A percentile compares a stretch with the other conserved stretches of the same genome.
phyloP scores from a whole-genome alignment of 2,329 filamentous ascomycete genomes.

The Penicillium hesseltinei region DNA sequence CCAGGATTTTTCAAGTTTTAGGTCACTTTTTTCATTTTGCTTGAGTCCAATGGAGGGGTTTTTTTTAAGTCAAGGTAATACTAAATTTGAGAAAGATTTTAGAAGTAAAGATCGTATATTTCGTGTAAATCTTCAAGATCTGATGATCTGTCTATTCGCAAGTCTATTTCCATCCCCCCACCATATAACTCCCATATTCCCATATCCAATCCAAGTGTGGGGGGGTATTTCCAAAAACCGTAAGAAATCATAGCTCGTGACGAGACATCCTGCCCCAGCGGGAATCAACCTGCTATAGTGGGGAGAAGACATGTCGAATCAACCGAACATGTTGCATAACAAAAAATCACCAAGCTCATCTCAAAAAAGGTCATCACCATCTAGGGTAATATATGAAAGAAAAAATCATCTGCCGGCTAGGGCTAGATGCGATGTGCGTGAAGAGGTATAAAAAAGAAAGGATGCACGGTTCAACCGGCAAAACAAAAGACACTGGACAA shows the following conservation, averaged over 20 bases:
- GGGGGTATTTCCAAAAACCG: constrained; percentile 3
- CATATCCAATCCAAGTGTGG: background rate
- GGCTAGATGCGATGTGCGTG: background rate
- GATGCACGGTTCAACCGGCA: constrained; percentile 29
- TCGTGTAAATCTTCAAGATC: constrained; percentile 3
- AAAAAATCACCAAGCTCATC: constrained; percentile 9
- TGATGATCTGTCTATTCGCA: constrained; percentile 9
- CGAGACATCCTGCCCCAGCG: constrained; percentile 7
- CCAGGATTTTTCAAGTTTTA: background rate
- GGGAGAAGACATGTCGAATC: constrained; percentile 11
- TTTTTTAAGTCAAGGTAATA: no score
- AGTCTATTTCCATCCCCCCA: background rate
- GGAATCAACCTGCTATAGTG: constrained; percentile 2
- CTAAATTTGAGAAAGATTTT: no score
- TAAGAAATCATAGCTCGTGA: constrained; percentile 11
- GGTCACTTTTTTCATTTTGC: background rate
- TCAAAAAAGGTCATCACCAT: background rate
- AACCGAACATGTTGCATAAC: constrained; percentile 10
- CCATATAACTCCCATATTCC: constrained; percentile 1
- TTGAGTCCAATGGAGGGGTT: background rate
- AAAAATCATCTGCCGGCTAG: constrained; percentile 4
- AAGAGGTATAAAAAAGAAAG: constrained; percentile 12
- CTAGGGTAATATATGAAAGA: background rate
- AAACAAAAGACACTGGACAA: background rate
- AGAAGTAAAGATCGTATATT: constrained; percentile 6